phyloP scores from a whole-genome alignment of 208 protist species.

The Leishmania martiniquensis region DNA sequence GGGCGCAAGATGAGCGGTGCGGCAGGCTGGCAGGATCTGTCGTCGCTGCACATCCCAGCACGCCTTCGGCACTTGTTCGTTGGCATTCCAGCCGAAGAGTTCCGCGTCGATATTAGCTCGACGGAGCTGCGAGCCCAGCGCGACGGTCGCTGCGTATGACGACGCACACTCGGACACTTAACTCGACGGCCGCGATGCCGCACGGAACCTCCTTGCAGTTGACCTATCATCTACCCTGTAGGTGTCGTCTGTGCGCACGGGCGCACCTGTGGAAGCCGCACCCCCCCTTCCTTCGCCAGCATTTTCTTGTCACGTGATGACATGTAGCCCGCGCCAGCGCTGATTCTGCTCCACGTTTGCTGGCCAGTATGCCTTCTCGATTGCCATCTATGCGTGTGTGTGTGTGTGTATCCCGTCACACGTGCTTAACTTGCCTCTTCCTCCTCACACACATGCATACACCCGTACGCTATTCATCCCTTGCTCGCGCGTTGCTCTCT shows the following conservation, averaged over 20 bases:
- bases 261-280: not conserved
- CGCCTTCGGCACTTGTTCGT: conserved; percentile 56
- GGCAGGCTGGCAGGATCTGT: conserved; percentile 48
- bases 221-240: not conserved
- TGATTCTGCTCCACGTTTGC: not conserved
- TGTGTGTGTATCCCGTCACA: not conserved
- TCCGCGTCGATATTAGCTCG: conserved; percentile 80
- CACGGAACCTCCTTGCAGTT: not conserved
- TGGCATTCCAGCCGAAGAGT: conserved; percentile 41
- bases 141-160: not conserved
- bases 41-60: conserved; percentile 37
- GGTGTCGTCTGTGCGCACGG: not conserved
- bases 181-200: not conserved
- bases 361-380: not conserved
- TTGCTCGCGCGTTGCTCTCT: not conserved
- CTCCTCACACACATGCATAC: too few species aligned
- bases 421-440: not conserved
- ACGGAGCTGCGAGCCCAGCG: conserved; percentile 54
- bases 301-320: not conserved
- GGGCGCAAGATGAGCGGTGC: conserved; percentile 28
- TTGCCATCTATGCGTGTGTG: not conserved
- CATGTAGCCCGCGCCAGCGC: not conserved
- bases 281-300: not conserved
- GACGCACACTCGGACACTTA: not conserved
- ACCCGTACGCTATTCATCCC: not conserved